A percentile compares a stretch with the other conserved stretches of the same genome.
Evolutionary conservation across 2,329 filamentous ascomycete species (phyloP).

Genomic region (Trichophyton rubrum): DNA sequence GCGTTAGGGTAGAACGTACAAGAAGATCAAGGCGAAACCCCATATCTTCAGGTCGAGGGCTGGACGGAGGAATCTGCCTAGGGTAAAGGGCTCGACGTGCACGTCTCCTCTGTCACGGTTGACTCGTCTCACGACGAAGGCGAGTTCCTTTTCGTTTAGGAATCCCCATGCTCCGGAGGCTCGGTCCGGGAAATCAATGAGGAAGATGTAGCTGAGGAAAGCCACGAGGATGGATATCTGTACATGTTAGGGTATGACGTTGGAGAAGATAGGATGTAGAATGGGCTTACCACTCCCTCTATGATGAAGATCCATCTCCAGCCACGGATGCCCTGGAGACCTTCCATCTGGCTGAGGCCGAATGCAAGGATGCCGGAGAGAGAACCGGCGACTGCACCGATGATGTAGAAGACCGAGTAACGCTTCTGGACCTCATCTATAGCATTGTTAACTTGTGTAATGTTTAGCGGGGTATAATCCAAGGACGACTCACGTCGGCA

Average conservation of each 20-base stretch:
- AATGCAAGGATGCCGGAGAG: slow-evolving; percentile 37
- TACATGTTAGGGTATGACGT: not conserved
- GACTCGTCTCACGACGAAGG: slow-evolving; percentile 40
- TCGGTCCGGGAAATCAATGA: slow-evolving; percentile 28
- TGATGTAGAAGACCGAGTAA: slow-evolving; percentile 38
- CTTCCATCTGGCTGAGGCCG: slow-evolving; percentile 32
- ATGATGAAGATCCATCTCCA: slow-evolving; percentile 47
- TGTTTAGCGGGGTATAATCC: not conserved
- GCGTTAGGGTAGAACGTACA: slow-evolving; percentile 15
- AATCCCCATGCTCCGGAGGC: slow-evolving; percentile 24
- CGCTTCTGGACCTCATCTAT: slow-evolving; percentile 27
- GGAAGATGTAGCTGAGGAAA: slow-evolving; percentile 22
- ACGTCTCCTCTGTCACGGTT: slow-evolving; percentile 43
- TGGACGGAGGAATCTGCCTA: slow-evolving; percentile 37
- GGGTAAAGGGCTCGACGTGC: slow-evolving; percentile 35
- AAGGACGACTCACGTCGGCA: slow-evolving; percentile 26
- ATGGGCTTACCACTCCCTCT: slow-evolving; percentile 30
- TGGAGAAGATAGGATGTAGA: not conserved
- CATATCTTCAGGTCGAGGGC: slow-evolving; percentile 43
- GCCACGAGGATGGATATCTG: slow-evolving; percentile 18
- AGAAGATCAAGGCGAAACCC: slow-evolving; percentile 43
- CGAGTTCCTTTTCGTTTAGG: slow-evolving; percentile 29
- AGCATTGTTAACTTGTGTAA: too few species aligned
- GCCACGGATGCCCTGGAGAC: slow-evolving; percentile 31
- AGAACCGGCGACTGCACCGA: slow-evolving; percentile 37